phyloP scores from a whole-genome alignment of 768 basidiomycete species.

The Boletus sp. region DNA sequence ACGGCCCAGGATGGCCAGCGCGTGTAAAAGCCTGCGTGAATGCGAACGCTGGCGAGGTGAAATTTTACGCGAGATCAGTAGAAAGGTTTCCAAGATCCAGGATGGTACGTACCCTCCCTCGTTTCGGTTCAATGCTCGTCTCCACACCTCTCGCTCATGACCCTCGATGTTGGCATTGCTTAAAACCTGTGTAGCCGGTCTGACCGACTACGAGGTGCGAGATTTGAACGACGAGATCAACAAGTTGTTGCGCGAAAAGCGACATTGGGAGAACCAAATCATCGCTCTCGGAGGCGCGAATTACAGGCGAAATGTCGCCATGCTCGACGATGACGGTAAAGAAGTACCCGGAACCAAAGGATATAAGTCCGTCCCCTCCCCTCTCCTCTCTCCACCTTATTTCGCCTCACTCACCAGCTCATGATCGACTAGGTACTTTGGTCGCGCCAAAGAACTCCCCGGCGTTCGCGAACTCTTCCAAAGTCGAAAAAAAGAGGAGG shows the following conservation, averaged over 20 bases:
- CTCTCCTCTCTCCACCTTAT: not conserved
- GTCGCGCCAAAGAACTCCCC: slow-evolving; percentile 92
- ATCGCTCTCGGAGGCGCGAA: slow-evolving; percentile 95
- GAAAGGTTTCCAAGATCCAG: slow-evolving; percentile 98
- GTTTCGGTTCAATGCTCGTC: not conserved
- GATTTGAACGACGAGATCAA: slow-evolving; percentile 99
- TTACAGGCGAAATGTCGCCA: slow-evolving; percentile 88
- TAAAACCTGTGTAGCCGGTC: slow-evolving; percentile 56
- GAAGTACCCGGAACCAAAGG: slow-evolving; percentile 96
- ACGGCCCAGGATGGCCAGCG: slow-evolving; percentile 89
- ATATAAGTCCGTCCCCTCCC: slow-evolving; percentile 71
- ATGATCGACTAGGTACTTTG: slow-evolving; percentile 72
- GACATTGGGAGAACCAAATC: slow-evolving; percentile 98
- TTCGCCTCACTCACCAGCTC: not conserved
- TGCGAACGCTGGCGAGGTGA: slow-evolving; percentile 97
- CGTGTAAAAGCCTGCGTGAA: slow-evolving; percentile 87
- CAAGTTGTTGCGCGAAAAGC: slow-evolving; percentile 89
- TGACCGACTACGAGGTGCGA: slow-evolving; percentile 93
- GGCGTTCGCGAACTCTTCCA: slow-evolving; percentile 95
- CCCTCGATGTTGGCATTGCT: too few species aligned
- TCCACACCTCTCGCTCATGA: not conserved
- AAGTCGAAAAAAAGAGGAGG: slow-evolving; percentile 79
- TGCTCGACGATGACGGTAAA: slow-evolving; percentile 92
- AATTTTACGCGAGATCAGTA: slow-evolving; percentile 87
- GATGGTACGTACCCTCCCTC: slow-evolving; percentile 57